Evolutionary conservation across 2,329 filamentous ascomycete species (phyloP), one percentile per base, ranked within the genome.

Genomic region (Ploettnerulaceae sp.): DNA sequence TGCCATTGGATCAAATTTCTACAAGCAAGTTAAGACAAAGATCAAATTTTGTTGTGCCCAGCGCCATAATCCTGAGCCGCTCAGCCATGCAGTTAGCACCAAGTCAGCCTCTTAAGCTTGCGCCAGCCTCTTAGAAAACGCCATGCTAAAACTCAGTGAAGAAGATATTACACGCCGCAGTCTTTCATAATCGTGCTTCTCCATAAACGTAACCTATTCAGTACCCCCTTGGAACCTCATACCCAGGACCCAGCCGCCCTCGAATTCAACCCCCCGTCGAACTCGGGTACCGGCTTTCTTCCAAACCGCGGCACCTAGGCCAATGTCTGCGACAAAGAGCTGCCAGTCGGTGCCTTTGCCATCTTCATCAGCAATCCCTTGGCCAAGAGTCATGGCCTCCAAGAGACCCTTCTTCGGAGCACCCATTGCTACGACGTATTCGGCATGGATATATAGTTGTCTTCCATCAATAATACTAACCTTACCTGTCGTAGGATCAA

Each of bases 251-350:
- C 91, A 97, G 55, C 82, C 79, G 49, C 82, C 81, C 18, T 88
- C 89, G 71, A 96, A 97, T 59, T 90, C 89, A 46, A 96, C 84
- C 0, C 89, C 89, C 55, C 87, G 82, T 15, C 89, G 80, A 40
- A 89, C 79, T 62, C 86, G 83, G 4, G 86, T 88, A 2, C 87
- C 86, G 1, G 86, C 86, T 64, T 89, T 89, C 61, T 84, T 84
- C 85, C 90, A 94, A 3, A 89, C 87, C 3, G 85, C 79, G 48
- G 87, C 82, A 2, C 82, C 82, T 11, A 96, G 78, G 0, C 93
- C 91, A 55, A 96, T 84, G 64, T 98, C 93, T 2, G 84, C 89
- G 9, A 97, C 79, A 62, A 81, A 87, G 1, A 97, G 70, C 43
- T 84, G 80, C 89, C 90, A 95, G 12, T 72, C 71, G 34, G 54